Conservation (phyloP, 2,329 filamentous ascomycete genomes). For the Colletotrichum acutatum region DNA sequence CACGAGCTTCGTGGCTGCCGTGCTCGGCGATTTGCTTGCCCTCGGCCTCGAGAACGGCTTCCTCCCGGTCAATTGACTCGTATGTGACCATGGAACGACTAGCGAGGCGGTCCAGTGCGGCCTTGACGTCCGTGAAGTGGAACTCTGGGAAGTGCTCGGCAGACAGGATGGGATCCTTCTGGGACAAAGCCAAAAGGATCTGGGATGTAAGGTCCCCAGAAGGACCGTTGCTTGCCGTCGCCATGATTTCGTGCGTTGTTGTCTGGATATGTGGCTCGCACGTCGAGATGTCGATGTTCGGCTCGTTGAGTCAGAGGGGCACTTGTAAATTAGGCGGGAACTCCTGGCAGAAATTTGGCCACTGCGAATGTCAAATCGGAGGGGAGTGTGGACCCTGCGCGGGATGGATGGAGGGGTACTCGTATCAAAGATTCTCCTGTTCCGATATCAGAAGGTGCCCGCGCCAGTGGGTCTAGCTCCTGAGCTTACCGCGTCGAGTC, state of each 20-base stretch:
- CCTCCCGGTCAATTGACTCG: conserved; percentile 83
- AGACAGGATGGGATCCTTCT: conserved; percentile 74
- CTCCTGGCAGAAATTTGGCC: conserved; percentile 33
- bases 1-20: conserved; percentile 85
- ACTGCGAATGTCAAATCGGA: conserved; percentile 21
- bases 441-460: not conserved
- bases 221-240: conserved; percentile 48
- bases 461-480: not conserved
- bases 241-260: conserved; percentile 50
- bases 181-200: conserved; percentile 74
- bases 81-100: conserved; percentile 90
- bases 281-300: conserved; percentile 18
- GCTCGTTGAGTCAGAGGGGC: conserved; percentile 36
- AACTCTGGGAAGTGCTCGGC: conserved; percentile 75
- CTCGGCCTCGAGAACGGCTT: conserved; percentile 79
- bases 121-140: conserved; percentile 79
- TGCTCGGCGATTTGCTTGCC: conserved; percentile 77
- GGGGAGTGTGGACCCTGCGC: conserved; percentile 32
- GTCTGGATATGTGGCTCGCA: conserved; percentile 9
- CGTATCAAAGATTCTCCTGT: conserved; percentile 30
- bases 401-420: conserved; percentile 29
- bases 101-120: conserved; percentile 84
- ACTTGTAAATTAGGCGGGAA: conserved; percentile 25
- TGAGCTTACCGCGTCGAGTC: not conserved
- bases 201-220: conserved; percentile 69